Base-by-base conservation (phyloP, 441 rosid genomes). In the Gossypium trilobum region DNA sequence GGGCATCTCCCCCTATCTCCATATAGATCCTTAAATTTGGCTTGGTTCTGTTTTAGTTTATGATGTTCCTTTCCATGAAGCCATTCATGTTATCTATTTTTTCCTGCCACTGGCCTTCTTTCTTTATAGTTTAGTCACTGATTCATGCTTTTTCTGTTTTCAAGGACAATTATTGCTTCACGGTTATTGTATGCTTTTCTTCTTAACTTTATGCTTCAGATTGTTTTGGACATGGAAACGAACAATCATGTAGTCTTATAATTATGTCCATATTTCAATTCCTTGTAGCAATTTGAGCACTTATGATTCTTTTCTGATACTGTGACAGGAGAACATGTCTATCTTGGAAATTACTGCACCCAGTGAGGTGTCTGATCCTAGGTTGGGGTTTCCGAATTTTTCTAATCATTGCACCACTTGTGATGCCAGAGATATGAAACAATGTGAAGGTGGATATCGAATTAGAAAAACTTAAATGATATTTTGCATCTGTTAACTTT, bases 301-400 rank as follows among this genome's bases (percentile, higher is more conserved):
- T 48, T 46, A 11, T 13, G 6, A 5, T 59, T 74, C 36, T 71
- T 2, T 19, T 67, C 5, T 78, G 74, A 50, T 77, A 22, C 39
- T 68, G 60, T 75, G 59, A 77, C 85, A 95, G 99, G 92, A 82
- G 71, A 88, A 82, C 44, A 69, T 85, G 82, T 64, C 92, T 70
- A 82, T 73, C 13, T 36, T 86, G 65, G 77, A 51, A 9, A 83
- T 95, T 58, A 81, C 79, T 56, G 72, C 91, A 60, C 68, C 76
- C 0, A 75, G 76, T 77, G 87, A 90, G 77, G 97, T 92, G 56
- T 84, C 83, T 55, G 95, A 95, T 89, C 75, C 91, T 29, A 81
- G 78, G 71, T 70, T 95, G 78, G 99, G 99, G 6, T 83, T 95
- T 16, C 99, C 99, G 1, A 95, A 92, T 79, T 87, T 84, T 3